A percentile compares a stretch with the other conserved stretches of the same genome.
These are phyloP conservation scores for Trichomonascaceae sp. DNA, from an alignment of 1,139 yeast species.

Conservation along the genomic window DNA sequence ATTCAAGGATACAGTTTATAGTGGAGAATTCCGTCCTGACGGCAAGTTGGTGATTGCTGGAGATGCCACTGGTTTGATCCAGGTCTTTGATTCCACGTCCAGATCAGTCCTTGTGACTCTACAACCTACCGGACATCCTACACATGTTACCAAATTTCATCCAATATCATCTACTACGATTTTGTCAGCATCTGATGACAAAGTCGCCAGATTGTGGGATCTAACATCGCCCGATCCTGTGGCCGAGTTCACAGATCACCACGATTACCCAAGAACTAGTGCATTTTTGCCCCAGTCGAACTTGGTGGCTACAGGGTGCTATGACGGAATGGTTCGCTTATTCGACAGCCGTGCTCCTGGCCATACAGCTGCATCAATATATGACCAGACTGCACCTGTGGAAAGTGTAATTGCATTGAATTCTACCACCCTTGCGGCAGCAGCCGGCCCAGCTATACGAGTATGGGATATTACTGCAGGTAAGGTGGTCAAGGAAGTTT, in stretches of 20 bases:
- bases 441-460: slow-evolving; percentile 75
- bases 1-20: slow-evolving; percentile 84
- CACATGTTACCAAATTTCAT: slow-evolving; percentile 92
- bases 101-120: slow-evolving; percentile 73
- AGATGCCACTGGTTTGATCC: slow-evolving; percentile 83
- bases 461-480: slow-evolving; percentile 91
- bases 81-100: slow-evolving; percentile 78
- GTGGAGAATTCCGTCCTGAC: slow-evolving; percentile 76
- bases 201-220: slow-evolving; percentile 81
- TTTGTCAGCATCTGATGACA: slow-evolving; percentile 87
- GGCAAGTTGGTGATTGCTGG: slow-evolving; percentile 82
- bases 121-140: slow-evolving; percentile 77
- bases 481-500: slow-evolving; percentile 53
- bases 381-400: slow-evolving; percentile 67
- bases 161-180: slow-evolving; percentile 58
- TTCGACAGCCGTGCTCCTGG: slow-evolving; percentile 70
- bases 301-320: slow-evolving; percentile 85
- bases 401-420: slow-evolving; percentile 80
- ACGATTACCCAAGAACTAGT: slow-evolving; percentile 84
- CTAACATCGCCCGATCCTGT: slow-evolving; percentile 70
- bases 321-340: slow-evolving; percentile 82
- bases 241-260: slow-evolving; percentile 65
- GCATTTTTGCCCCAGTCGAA: slow-evolving; percentile 65
- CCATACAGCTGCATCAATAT: slow-evolving; percentile 41
- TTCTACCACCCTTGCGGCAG: slow-evolving; percentile 75